phyloP scores from a whole-genome alignment of 2,329 filamentous ascomycete species.

The Trichoderma sp. region DNA sequence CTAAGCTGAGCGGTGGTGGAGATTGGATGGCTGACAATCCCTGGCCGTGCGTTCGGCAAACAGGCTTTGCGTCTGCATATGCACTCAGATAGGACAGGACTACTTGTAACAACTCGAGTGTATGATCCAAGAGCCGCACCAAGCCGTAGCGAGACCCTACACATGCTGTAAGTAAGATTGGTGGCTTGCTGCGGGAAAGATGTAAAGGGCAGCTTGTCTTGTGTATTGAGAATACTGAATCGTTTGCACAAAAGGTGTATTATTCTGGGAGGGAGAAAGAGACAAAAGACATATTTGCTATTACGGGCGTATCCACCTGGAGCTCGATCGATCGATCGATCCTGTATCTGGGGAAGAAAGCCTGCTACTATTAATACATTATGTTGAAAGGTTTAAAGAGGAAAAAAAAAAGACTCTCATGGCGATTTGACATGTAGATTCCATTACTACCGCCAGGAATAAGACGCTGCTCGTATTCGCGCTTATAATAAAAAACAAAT shows the following conservation, averaged over 20 bases:
- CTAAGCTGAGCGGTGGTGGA: neutral
- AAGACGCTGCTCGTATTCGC: neutral
- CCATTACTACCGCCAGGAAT: neutral
- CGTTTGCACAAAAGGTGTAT: neutral
- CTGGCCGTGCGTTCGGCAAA: neutral
- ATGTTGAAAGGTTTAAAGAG: neutral
- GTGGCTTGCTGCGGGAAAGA: neutral
- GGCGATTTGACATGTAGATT: neutral
- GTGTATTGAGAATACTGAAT: neutral
- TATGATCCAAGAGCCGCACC: neutral
- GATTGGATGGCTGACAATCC: neutral
- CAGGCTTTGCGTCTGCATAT: neutral
- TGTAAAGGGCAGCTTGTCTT: neutral
- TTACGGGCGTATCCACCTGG: neutral
- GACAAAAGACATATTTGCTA: neutral
- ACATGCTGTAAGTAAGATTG: neutral
- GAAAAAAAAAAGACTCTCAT: neutral
- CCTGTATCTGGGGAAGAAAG: constrained; percentile 5
- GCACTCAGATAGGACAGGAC: neutral
- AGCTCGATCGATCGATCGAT: constrained; percentile 19
- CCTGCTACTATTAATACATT: neutral
- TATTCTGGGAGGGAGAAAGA: neutral
- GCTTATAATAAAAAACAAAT: neutral
- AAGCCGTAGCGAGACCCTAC: neutral
- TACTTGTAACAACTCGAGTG: neutral